phyloP scores from a whole-genome alignment of 345 rosid genomes.

The Populus davidiana region DNA sequence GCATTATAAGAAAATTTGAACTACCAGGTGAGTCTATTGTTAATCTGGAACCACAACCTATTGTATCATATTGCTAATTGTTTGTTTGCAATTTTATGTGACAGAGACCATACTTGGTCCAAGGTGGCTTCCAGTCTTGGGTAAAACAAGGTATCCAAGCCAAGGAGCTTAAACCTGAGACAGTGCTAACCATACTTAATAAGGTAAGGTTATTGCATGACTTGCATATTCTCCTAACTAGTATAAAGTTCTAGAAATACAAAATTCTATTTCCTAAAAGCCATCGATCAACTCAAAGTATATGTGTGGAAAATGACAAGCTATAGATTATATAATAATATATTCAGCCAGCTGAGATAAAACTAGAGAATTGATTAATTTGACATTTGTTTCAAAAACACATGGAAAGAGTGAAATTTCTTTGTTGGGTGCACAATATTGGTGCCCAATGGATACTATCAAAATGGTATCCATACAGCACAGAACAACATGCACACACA shows the following conservation, averaged over 20 bases:
- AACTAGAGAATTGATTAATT: neutral
- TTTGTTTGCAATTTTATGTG: constrained; percentile 15
- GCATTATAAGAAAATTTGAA: neutral
- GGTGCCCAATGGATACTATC: neutral
- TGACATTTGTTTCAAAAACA: neutral
- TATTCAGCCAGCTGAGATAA: neutral
- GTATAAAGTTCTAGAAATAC: neutral
- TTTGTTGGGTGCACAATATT: neutral
- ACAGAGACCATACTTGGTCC: constrained; percentile 74
- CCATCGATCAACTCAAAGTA: neutral
- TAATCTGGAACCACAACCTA: neutral
- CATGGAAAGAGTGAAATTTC: neutral
- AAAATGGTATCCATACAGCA: neutral
- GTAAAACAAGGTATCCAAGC: constrained; percentile 61
- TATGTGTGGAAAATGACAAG: neutral
- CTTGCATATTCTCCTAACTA: constrained; percentile 4
- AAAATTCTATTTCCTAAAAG: neutral
- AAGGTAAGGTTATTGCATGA: constrained; percentile 47
- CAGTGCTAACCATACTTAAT: constrained; percentile 67
- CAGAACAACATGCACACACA: neutral
- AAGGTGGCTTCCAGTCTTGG: constrained; percentile 93
- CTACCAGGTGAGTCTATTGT: neutral
- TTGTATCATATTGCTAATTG: constrained; percentile 12
- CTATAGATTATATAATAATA: neutral
- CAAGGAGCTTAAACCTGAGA: constrained; percentile 79